These are phyloP conservation scores for Botrytis hyacinthi DNA, from an alignment of 2,329 filamentous ascomycete genomes.

Conservation along the genomic window DNA sequence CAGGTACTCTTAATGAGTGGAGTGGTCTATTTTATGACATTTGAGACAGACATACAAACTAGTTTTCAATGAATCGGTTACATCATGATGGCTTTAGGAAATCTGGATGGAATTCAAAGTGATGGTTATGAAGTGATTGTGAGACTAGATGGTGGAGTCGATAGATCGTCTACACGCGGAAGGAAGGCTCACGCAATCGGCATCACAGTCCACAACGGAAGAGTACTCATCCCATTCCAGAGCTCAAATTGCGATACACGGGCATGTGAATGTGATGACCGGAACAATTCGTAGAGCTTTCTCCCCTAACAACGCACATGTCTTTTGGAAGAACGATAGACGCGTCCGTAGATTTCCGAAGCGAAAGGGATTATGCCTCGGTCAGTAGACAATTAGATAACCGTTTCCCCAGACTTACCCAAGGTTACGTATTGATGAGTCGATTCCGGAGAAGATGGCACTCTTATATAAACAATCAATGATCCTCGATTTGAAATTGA, in stretches of 20 bases:
- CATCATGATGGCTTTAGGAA: not conserved
- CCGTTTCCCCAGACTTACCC: not conserved
- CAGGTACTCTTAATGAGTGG: constrained; percentile 14
- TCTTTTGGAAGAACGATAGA: not conserved
- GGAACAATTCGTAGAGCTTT: not conserved
- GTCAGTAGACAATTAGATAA: not conserved
- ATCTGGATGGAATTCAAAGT: not conserved
- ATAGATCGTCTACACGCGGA: not conserved
- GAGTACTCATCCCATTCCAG: not conserved
- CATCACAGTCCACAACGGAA: not conserved
- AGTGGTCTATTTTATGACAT: constrained; percentile 16
- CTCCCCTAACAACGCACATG: not conserved
- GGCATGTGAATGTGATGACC: constrained; percentile 5
- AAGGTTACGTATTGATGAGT: not conserved
- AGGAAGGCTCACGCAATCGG: not conserved
- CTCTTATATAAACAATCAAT: not conserved
- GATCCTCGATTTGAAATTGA: not conserved
- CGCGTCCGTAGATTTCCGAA: constrained; percentile 1
- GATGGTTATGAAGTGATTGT: constrained; percentile 4
- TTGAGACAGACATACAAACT: constrained; percentile 8
- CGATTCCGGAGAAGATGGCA: not conserved
- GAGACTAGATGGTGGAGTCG: not conserved
- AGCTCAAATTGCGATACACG: not conserved
- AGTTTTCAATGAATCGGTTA: constrained; percentile 16
- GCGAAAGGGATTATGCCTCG: not conserved